Evolutionary conservation across 1,139 yeast genomes (phyloP).

Genomic region (Saccharomyces uvarum): DNA sequence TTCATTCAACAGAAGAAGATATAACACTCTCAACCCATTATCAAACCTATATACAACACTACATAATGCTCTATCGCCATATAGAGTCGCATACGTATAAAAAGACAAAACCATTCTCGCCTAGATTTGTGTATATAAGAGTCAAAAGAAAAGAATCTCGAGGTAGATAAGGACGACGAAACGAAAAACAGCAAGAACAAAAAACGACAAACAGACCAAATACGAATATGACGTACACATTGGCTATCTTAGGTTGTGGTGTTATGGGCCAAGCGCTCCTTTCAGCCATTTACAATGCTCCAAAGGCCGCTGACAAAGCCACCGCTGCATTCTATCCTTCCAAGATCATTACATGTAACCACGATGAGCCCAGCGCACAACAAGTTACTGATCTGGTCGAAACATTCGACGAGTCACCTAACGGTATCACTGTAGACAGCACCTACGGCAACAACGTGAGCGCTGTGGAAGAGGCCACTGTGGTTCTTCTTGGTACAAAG

Average conservation of each 20-base stretch:
- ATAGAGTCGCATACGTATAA: neutral
- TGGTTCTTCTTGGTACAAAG: conserved; percentile 77
- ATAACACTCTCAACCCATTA: neutral
- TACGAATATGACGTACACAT: conserved; percentile 37
- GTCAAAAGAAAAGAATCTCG: neutral
- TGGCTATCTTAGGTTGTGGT: conserved; percentile 86
- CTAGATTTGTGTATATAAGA: neutral
- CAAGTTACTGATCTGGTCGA: conserved; percentile 38
- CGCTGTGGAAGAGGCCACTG: conserved; percentile 58
- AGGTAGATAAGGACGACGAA: neutral
- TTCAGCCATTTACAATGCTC: conserved; percentile 59
- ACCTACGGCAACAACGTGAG: conserved; percentile 47
- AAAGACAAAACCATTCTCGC: neutral
- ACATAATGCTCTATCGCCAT: neutral
- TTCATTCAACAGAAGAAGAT: conserved; percentile 12
- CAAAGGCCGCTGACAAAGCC: conserved; percentile 33
- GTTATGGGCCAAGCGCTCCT: conserved; percentile 96
- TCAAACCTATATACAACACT: neutral
- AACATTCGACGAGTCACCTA: conserved; percentile 35
- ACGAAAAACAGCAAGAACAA: neutral
- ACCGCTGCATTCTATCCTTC: conserved; percentile 41
- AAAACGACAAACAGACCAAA: neutral
- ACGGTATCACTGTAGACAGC: conserved; percentile 44
- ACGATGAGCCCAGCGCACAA: conserved; percentile 44
- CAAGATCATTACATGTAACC: conserved; percentile 70